phyloP scores from a whole-genome alignment of 768 basidiomycete species.

The Russula virescens region DNA sequence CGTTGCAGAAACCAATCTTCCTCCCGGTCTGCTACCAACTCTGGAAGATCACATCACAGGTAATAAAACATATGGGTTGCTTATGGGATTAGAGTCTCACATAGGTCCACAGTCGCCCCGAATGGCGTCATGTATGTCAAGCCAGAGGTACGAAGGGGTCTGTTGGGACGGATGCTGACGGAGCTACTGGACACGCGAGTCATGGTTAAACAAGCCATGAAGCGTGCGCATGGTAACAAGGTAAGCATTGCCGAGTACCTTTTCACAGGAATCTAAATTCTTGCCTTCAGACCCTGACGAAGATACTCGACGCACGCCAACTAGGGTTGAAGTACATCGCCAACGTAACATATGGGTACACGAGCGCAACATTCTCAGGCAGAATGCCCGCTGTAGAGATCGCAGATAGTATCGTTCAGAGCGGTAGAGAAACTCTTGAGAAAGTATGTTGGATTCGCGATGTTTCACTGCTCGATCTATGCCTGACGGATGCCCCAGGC shows the following conservation, averaged over 20 bases:
- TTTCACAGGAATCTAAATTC: background rate
- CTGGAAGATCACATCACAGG: slow-evolving; percentile 75
- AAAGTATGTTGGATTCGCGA: slow-evolving; percentile 46
- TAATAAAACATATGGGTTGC: slow-evolving; percentile 30
- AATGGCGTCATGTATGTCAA: slow-evolving; percentile 96
- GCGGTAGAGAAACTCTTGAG: slow-evolving; percentile 90
- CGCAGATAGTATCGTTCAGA: slow-evolving; percentile 97
- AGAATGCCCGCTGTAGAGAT: slow-evolving; percentile 98
- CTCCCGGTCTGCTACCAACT: slow-evolving; percentile 59
- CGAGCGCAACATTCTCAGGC: slow-evolving; percentile 89
- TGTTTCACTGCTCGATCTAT: background rate
- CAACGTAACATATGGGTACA: slow-evolving; percentile 96
- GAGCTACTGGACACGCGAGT: slow-evolving; percentile 93
- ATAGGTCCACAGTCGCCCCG: slow-evolving; percentile 62
- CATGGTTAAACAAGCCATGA: slow-evolving; percentile 98
- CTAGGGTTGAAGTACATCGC: slow-evolving; percentile 90
- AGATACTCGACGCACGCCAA: slow-evolving; percentile 85
- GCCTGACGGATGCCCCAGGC: slow-evolving; percentile 46
- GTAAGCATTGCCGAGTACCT: slow-evolving; percentile 34
- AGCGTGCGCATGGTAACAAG: slow-evolving; percentile 67
- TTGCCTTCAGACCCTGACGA: slow-evolving; percentile 52
- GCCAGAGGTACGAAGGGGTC: slow-evolving; percentile 71
- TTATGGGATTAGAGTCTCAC: background rate
- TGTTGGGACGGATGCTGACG: slow-evolving; percentile 84
- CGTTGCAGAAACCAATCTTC: slow-evolving; percentile 63